Evolutionary conservation across 2,329 filamentous ascomycete species (phyloP).

Genomic region (Fusarium goolgardi): DNA sequence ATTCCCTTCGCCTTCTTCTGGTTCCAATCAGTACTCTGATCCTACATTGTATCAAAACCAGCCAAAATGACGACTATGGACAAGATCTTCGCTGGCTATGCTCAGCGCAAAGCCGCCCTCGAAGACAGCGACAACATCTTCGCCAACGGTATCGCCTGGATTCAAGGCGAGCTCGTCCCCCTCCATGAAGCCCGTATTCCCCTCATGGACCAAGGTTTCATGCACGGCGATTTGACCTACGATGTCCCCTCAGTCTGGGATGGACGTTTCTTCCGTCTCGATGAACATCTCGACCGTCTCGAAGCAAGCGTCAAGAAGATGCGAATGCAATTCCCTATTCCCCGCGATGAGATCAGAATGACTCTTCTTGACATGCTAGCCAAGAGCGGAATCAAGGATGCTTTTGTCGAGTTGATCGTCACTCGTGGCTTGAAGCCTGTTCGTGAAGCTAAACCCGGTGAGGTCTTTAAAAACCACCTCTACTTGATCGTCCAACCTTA

Average conservation of each 20-base stretch:
- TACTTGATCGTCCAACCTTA: slow-evolving; percentile 63
- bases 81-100: slow-evolving; percentile 55
- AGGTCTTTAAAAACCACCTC: slow-evolving; percentile 56
- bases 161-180: slow-evolving; percentile 57
- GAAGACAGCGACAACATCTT: slow-evolving; percentile 22
- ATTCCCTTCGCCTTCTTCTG: too few relatives aligned
- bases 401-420: slow-evolving; percentile 63
- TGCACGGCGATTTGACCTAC: slow-evolving; percentile 64
- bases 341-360: slow-evolving; percentile 53
- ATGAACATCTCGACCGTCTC: slow-evolving; percentile 60
- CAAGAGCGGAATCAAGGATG: slow-evolving; percentile 60
- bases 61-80: slow-evolving; percentile 57
- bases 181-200: slow-evolving; percentile 62
- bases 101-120: slow-evolving; percentile 44
- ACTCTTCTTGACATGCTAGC: slow-evolving; percentile 59
- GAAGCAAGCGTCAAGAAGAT: slow-evolving; percentile 59
- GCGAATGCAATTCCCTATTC: slow-evolving; percentile 56
- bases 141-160: slow-evolving; percentile 60
- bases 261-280: slow-evolving; percentile 63
- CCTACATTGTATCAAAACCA: not conserved
- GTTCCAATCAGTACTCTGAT: too few relatives aligned
- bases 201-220: slow-evolving; percentile 62
- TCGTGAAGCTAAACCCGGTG: slow-evolving; percentile 50
- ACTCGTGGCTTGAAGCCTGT: slow-evolving; percentile 60
- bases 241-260: slow-evolving; percentile 65